These are phyloP conservation scores for Polytrichum commune DNA, from an alignment of 225 moss, liverwort and hornwort species.

Conservation along the genomic window DNA sequence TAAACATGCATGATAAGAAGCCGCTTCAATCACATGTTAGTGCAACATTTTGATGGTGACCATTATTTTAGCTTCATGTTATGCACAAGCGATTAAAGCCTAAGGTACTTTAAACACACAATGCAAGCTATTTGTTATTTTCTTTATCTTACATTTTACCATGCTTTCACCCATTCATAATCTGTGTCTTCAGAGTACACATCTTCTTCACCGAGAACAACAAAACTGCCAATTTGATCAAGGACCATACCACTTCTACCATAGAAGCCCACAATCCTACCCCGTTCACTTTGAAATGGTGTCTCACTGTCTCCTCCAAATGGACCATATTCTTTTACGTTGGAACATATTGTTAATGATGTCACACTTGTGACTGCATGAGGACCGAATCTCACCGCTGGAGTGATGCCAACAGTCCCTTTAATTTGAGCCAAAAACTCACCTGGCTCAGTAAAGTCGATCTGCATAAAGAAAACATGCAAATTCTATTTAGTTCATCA, in stretches of 20 bases:
- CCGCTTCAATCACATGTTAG: too few relatives aligned
- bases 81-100: too few relatives aligned
- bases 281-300: constrained; percentile 2
- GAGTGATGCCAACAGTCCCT: background rate
- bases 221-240: constrained; percentile 1
- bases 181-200: too few relatives aligned
- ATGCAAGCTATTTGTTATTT: too few relatives aligned
- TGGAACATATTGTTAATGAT: background rate
- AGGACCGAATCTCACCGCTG: background rate
- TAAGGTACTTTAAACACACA: too few relatives aligned
- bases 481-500: too few relatives aligned
- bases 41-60: too few relatives aligned
- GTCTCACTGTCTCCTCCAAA: background rate
- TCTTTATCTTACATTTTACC: too few relatives aligned
- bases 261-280: constrained; percentile 7
- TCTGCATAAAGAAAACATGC: background rate
- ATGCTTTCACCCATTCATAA: too few relatives aligned
- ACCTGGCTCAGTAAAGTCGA: background rate
- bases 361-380: background rate
- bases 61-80: too few relatives aligned
- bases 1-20: too few relatives aligned
- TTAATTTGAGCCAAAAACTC: constrained; percentile 3
- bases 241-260: constrained; percentile 2
- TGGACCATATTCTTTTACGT: constrained; percentile 2
- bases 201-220: background rate